Evolutionary conservation across 208 protist species (phyloP).

Genomic region (Blastocrithidia nonstop): DNA sequence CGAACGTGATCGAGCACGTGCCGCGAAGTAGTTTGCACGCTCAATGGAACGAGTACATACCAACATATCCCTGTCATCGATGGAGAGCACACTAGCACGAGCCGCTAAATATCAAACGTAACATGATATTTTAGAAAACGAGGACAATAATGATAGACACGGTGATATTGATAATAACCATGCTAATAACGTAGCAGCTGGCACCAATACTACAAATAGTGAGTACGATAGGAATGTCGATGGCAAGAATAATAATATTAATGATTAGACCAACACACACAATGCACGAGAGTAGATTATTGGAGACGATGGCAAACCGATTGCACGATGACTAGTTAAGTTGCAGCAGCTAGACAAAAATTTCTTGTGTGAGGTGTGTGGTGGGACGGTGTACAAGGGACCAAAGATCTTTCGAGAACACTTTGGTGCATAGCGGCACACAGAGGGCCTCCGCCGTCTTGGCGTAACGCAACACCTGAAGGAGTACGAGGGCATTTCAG

Average conservation of each 20-base stretch:
- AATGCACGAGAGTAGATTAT: slow-evolving; percentile 24
- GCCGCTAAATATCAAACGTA: slow-evolving; percentile 51
- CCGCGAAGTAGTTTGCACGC: slow-evolving; percentile 44
- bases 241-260: not conserved
- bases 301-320: slow-evolving; percentile 60
- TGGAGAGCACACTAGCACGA: slow-evolving; percentile 61
- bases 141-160: not conserved
- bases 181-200: not conserved
- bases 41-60: slow-evolving; percentile 35
- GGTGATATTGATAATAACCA: not conserved
- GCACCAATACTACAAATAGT: not conserved
- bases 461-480: slow-evolving; percentile 53
- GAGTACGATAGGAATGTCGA: not conserved
- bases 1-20: slow-evolving; percentile 33
- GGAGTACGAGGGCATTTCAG: slow-evolving; percentile 59
- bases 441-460: slow-evolving; percentile 59
- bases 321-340: slow-evolving; percentile 64
- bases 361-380: slow-evolving; percentile 74
- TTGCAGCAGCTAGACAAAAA: slow-evolving; percentile 74
- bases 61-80: slow-evolving; percentile 24
- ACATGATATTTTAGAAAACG: slow-evolving; percentile 5
- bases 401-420: slow-evolving; percentile 78
- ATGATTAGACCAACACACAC: not conserved
- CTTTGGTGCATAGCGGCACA: slow-evolving; percentile 68
- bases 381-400: slow-evolving; percentile 72